phyloP scores from a whole-genome alignment of 2,329 filamentous ascomycete genomes.

The Aspergillus sergii region DNA sequence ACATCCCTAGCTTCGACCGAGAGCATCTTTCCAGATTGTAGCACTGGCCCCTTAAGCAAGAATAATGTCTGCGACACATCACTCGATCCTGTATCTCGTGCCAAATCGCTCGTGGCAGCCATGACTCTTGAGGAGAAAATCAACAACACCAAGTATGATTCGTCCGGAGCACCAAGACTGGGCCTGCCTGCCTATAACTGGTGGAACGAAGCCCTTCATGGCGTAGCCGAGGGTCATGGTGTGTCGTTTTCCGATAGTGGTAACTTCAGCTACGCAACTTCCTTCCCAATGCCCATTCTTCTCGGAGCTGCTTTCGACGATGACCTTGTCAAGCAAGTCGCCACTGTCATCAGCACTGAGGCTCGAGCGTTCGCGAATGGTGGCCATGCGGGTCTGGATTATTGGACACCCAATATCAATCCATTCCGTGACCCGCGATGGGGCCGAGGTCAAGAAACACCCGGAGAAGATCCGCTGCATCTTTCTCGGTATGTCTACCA shows the following conservation, averaged over 20 bases:
- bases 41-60: constrained; percentile 50
- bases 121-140: constrained; percentile 58
- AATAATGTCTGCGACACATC: constrained; percentile 54
- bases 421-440: constrained; percentile 63
- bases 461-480: constrained; percentile 46
- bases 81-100: constrained; percentile 38
- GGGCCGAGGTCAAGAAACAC: constrained; percentile 62
- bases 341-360: constrained; percentile 56
- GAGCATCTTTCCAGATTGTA: constrained; percentile 51
- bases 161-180: constrained; percentile 55
- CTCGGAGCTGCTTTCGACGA: constrained; percentile 64
- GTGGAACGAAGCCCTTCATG: constrained; percentile 66
- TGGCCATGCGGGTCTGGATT: constrained; percentile 40
- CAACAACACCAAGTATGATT: constrained; percentile 49
- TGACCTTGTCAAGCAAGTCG: constrained; percentile 57
- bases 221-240: constrained; percentile 51
- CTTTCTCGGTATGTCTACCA: constrained; percentile 18
- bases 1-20: not conserved
- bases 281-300: constrained; percentile 64
- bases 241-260: constrained; percentile 55
- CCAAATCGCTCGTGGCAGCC: constrained; percentile 44
- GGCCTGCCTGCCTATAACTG: constrained; percentile 61
- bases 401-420: constrained; percentile 64
- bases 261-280: constrained; percentile 57
- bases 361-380: constrained; percentile 65